phyloP scores from a whole-genome alignment of 768 basidiomycete species.

The Mycena vitilis region DNA sequence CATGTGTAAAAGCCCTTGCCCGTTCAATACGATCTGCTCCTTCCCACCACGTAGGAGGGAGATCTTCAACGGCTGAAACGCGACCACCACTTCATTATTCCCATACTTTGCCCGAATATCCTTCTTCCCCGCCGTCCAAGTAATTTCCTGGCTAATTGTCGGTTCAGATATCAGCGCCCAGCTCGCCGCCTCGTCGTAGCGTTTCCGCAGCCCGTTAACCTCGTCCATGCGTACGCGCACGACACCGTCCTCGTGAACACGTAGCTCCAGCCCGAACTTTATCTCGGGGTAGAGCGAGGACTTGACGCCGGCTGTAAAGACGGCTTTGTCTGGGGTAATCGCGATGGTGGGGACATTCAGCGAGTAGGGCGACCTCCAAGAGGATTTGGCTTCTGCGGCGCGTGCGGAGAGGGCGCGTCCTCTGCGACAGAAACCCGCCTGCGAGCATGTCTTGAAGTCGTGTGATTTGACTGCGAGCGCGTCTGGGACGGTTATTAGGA shows the following conservation, averaged over 20 bases:
- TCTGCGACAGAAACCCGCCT: slow-evolving; percentile 91
- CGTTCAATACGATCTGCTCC: slow-evolving; percentile 91
- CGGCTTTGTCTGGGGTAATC: slow-evolving; percentile 63
- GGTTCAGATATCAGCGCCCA: slow-evolving; percentile 91
- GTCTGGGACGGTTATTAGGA: slow-evolving; percentile 49
- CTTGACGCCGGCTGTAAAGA: slow-evolving; percentile 80
- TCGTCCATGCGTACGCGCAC: slow-evolving; percentile 96
- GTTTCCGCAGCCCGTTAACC: slow-evolving; percentile 77
- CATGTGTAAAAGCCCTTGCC: slow-evolving; percentile 93
- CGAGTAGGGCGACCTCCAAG: slow-evolving; percentile 91
- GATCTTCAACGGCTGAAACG: slow-evolving; percentile 82
- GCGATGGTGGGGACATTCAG: slow-evolving; percentile 69
- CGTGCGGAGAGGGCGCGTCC: slow-evolving; percentile 87
- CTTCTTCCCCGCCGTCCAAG: slow-evolving; percentile 75
- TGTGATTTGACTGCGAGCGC: slow-evolving; percentile 75
- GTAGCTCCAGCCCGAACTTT: slow-evolving; percentile 83
- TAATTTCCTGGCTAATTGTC: slow-evolving; percentile 63
- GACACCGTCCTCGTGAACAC: slow-evolving; percentile 89
- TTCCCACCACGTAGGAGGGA: slow-evolving; percentile 78
- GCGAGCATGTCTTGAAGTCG: slow-evolving; percentile 96
- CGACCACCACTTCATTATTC: slow-evolving; percentile 72
- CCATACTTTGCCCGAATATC: slow-evolving; percentile 76
- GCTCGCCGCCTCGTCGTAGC: slow-evolving; percentile 91
- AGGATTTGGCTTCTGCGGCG: slow-evolving; percentile 64
- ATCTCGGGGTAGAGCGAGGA: slow-evolving; percentile 87